Evolutionary conservation across 2,329 filamentous ascomycete species (phyloP), one percentile per base, ranked within the genome.

Genomic region (Didymella segeticola): DNA sequence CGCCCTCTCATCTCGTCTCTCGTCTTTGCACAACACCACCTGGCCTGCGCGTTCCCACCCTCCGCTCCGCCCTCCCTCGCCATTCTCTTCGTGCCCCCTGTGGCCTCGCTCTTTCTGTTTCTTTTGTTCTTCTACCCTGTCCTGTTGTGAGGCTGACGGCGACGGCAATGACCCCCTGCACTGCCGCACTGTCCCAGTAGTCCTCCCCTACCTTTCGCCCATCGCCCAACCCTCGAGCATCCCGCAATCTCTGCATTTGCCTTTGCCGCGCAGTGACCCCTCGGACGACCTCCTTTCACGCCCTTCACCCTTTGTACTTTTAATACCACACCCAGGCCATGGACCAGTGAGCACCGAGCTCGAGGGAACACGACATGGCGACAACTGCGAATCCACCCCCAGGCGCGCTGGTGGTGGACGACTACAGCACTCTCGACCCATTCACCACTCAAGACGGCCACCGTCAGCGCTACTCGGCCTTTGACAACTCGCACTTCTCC

Each of bases 401-500:
- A 43, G 77, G 77, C 66, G 76, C 76, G 46, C 70, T 74, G 59
- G 68, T 72, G 46, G 64, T 78, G 47, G 72, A 73, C 54, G 72
- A 73, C 58, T 68, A 66, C 62, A 66, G 63, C 60, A 66, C 63
- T 37, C 57, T 62, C 43, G 80, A 82, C 67, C 80, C 80, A 23
- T 83, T 83, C 66, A 63, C 72, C 43, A 59, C 71, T 46, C 71
- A 70, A 56, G 73, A 72, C 60, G 56, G 68, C 31, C 77, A 77
- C 30, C 69, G 80, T 43, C 85, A 93, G 61, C 88, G 92, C 62
- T 95, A 90, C 75, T 92, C 91, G 49, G 84, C 86, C 60, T 96
- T 96, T 72, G 91, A 96, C 74, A 85, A 86, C 42, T 87, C 93
- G 45, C 79, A 90, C 23, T 93, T 96, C 73, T 88, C 88, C 30